Percentiles rank a stretch among this genome's conserved stretches.
Evolutionary conservation across 176 grass and related monocot genomes (phyloP).

Genomic region (Eragrostis curvula): DNA sequence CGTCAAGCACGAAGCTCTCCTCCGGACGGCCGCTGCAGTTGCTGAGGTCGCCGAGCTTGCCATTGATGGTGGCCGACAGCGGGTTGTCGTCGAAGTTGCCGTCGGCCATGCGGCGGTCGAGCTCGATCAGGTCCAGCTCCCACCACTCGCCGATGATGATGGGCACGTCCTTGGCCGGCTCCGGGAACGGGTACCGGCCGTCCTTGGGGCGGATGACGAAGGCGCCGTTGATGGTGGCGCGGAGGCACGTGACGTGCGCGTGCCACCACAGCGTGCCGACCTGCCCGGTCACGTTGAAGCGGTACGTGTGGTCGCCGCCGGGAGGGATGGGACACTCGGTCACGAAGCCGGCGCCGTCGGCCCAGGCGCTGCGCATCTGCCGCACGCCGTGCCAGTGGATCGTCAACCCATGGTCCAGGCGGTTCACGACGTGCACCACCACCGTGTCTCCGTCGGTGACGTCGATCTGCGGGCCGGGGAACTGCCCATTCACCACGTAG

Average conservation of each 20-base stretch:
- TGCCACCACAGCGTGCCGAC: conserved; percentile 61
- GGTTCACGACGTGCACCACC: conserved; percentile 23
- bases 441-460: conserved; percentile 43
- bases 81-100: conserved; percentile 50
- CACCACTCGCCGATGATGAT: conserved; percentile 54
- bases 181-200: conserved; percentile 27
- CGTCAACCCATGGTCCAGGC: background rate
- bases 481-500: conserved; percentile 42
- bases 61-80: conserved; percentile 50
- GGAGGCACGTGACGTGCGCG: conserved; percentile 37
- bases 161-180: conserved; percentile 17
- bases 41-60: conserved; percentile 48
- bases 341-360: conserved; percentile 43
- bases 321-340: conserved; percentile 48
- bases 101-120: background rate
- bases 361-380: conserved; percentile 30
- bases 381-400: conserved; percentile 52
- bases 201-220: conserved; percentile 36
- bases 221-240: conserved; percentile 38
- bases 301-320: conserved; percentile 25
- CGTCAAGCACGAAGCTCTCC: conserved; percentile 48
- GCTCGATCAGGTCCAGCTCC: conserved; percentile 7
- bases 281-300: conserved; percentile 37
- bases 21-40: conserved; percentile 42
- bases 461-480: conserved; percentile 32